Base-by-base conservation (phyloP, 1,139 yeast genomes). In the Dujonia santamariae region DNA sequence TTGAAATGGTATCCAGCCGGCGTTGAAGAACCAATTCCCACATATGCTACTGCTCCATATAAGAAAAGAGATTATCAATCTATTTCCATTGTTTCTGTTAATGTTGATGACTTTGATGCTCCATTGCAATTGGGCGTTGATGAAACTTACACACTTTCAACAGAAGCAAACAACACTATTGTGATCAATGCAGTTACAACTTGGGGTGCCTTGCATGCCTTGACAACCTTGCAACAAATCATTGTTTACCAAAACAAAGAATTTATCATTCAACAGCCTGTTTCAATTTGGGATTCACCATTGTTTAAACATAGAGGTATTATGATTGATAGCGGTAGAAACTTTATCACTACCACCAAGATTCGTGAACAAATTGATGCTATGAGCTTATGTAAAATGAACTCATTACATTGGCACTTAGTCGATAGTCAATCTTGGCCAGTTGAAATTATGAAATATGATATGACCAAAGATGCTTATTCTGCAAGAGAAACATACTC, bases 341-440 rank as follows among this genome's bases (percentile, higher is more conserved):
- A 71, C 45, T 72, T 54, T 44, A 44, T 68, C 20, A 37, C 56
- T 4, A 41, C 59, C 11, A 49, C 51, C 4, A 47, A 59, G 5
- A 52, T 71, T 13, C 42, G 53, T 30, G 57, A 63, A 23, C 70
- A 70, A 42, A 54, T 71, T 33, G 76, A 70, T 35, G 51, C 67
- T 15, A 62, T 71, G 72, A 50, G 71, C 2, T 49, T 65, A 29
- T 39, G 61, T 7, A 72, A 71, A 47, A 45, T 72, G 53, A 71
- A 71, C 41, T 52, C 59, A 1, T 54, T 71, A 30, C 78, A 71
- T 41, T 68, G 74, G 72, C 78, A 71, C 44, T 42, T 70, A 15
- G 57, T 54, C 7, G 78, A 71, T 42, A 42, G 72, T 7, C 72
- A 66, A 38, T 63, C 73, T 21, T 71, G 77, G 77, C 75, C 78